These are phyloP conservation scores for Aspergillus coremiiformis DNA, from an alignment of 495 filamentous ascomycete genomes.

Conservation along the genomic window DNA sequence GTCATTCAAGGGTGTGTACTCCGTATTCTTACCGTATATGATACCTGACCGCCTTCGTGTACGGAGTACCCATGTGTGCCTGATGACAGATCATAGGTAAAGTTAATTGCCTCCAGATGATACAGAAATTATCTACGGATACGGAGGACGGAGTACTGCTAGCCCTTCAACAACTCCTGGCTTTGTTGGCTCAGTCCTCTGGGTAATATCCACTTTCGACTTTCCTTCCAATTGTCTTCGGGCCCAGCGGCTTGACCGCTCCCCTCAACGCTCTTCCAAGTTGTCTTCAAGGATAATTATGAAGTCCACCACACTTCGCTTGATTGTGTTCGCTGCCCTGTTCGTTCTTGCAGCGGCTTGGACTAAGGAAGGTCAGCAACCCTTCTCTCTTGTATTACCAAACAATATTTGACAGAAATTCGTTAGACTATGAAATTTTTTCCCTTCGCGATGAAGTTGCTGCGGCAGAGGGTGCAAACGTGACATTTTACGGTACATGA, in stretches of 20 bases:
- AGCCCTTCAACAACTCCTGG: slow-evolving; percentile 4
- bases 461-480: slow-evolving; percentile 63
- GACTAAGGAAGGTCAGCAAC: slow-evolving; percentile 69
- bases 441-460: slow-evolving; percentile 79
- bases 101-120: not conserved
- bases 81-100: slow-evolving; percentile 13
- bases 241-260: slow-evolving; percentile 25
- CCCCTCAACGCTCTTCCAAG: slow-evolving; percentile 6
- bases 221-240: slow-evolving; percentile 2
- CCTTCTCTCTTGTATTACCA: not conserved
- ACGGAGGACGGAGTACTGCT: too few relatives aligned
- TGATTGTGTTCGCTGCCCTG: slow-evolving; percentile 36
- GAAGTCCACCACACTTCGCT: slow-evolving; percentile 28
- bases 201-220: slow-evolving; percentile 3
- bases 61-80: too few relatives aligned
- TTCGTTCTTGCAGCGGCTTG: slow-evolving; percentile 62
- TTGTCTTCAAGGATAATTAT: too few relatives aligned
- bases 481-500: slow-evolving; percentile 78
- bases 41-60: slow-evolving; percentile 6
- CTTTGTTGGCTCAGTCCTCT: not conserved
- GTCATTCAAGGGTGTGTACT: not conserved
- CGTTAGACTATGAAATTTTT: slow-evolving; percentile 92
- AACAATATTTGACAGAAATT: slow-evolving; percentile 6
- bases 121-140: too few relatives aligned
- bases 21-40: not conserved